Evolutionary conservation across 495 filamentous ascomycete genomes (phyloP), one percentile per base, ranked within the genome.

Genomic region (Cryomyces antarcticus): DNA sequence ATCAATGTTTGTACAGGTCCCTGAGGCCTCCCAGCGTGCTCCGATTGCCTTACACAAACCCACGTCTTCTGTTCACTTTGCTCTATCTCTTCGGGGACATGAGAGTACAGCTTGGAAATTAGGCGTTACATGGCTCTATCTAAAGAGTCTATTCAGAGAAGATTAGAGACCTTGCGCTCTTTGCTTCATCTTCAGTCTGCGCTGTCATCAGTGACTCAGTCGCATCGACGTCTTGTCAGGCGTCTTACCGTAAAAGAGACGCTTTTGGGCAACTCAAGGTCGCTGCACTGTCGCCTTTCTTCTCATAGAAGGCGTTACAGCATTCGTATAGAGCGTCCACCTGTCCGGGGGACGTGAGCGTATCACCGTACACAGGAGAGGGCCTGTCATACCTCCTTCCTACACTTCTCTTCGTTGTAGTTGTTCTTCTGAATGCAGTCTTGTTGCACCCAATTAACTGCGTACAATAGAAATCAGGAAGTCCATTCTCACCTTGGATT

Each of bases 1-100:
- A 61, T 89, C 85, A 80, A 69, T 95, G 73, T 85, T 87, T 86
- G 75, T 82, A 80, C 82, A 93, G 84, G 74, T 80, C 80, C 73
- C 62, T 61, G 52, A 69, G 76, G 71, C 71, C 80, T 88, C 77
- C 71, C 55, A 60, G 85, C 89, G 89, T 83, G 89, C 89, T 97
- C 87, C 81, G 82, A 85, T 86, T 77, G 77, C 78, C 89, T 92
- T 72, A 97, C 73, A 97, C 54, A 53, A 81, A 60, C 53, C 55
- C 66, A 62, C 59, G 74, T 71, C 69, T 80, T 71, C 62, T 78
- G 53, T 55, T 56, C 60, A 67, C 70, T 70, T 81, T 77, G 67
- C 71, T 80, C 65, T 62, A 69, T 53, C 62, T 64, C 64, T 58
- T 50, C 51, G 53, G 60, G 46, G 48, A 59, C 41, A 57, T 75